Percentiles rank a stretch among this genome's conserved stretches.
These are phyloP conservation scores for Phlebiopsis gigantea DNA, from an alignment of 768 basidiomycete genomes.

Conservation along the genomic window DNA sequence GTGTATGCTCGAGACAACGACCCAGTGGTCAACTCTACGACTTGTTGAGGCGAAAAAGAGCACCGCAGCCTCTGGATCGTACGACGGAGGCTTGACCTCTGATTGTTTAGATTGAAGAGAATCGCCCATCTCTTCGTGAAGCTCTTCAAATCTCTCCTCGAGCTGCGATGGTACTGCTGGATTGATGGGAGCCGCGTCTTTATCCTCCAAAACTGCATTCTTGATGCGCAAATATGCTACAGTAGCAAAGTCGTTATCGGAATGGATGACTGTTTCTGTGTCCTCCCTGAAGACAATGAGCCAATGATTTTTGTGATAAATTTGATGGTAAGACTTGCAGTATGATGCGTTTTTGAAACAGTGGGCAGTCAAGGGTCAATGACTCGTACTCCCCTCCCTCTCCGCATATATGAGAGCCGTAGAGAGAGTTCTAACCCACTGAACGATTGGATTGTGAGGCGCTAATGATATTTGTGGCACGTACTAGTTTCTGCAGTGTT, in stretches of 20 bases:
- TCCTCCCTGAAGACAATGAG: constrained; percentile 38
- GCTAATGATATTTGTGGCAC: constrained; percentile 19
- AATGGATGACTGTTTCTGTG: constrained; percentile 69
- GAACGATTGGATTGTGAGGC: background rate
- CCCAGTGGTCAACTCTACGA: constrained; percentile 53
- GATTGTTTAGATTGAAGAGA: background rate
- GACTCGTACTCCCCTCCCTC: constrained; percentile 99
- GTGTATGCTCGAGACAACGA: constrained; percentile 59
- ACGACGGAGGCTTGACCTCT: background rate
- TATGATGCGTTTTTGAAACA: constrained; percentile 75
- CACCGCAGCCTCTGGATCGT: constrained; percentile 1
- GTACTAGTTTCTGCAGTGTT: constrained; percentile 66
- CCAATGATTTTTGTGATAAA: background rate
- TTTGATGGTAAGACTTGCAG: constrained; percentile 45
- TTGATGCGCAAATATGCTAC: constrained; percentile 89
- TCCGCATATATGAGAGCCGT: constrained; percentile 91
- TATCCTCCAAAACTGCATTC: constrained; percentile 55
- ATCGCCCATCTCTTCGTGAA: constrained; percentile 10
- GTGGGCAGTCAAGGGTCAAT: constrained; percentile 81
- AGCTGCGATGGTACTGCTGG: constrained; percentile 47
- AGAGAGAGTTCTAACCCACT: constrained; percentile 59
- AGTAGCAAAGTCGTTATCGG: constrained; percentile 78
- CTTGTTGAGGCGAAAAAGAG: background rate
- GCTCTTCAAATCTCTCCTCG: constrained; percentile 33
- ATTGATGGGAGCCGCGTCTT: constrained; percentile 27